phyloP scores from a whole-genome alignment of 495 filamentous ascomycete genomes.

The Echria macrotheca region DNA sequence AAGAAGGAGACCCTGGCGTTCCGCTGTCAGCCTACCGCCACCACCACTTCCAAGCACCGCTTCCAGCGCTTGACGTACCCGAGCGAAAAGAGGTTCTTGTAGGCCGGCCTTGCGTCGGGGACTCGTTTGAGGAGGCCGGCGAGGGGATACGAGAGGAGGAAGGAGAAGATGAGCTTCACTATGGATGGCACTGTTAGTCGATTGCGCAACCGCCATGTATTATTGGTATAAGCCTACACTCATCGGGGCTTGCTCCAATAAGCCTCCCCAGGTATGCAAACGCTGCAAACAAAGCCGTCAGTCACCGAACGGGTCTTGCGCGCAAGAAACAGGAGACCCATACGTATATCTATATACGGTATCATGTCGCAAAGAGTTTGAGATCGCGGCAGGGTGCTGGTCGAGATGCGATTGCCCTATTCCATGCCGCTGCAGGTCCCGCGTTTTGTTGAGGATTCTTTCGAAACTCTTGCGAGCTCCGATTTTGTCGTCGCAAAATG shows the following conservation, averaged over 20 bases:
- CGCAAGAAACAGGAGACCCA: slow-evolving; percentile 23
- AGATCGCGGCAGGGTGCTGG: too few species aligned
- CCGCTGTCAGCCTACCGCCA: background rate
- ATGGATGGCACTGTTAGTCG: background rate
- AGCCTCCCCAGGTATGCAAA: slow-evolving; percentile 59
- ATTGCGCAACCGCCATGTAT: background rate
- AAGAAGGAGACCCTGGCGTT: slow-evolving; percentile 60
- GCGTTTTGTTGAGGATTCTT: background rate
- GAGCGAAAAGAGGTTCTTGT: slow-evolving; percentile 88
- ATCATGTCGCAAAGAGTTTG: slow-evolving; percentile 53
- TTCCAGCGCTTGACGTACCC: too few species aligned
- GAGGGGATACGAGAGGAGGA: slow-evolving; percentile 89
- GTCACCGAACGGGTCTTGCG: slow-evolving; percentile 19
- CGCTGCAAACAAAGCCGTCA: slow-evolving; percentile 48
- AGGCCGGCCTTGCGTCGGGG: slow-evolving; percentile 74
- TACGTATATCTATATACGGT: slow-evolving; percentile 79
- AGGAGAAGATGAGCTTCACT: slow-evolving; percentile 93
- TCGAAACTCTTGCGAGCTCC: background rate
- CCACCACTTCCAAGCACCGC: too few species aligned
- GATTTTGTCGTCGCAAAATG: too few species aligned
- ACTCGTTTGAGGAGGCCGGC: slow-evolving; percentile 85
- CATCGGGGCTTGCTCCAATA: slow-evolving; percentile 78
- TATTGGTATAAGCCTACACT: too few species aligned
- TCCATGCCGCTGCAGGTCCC: background rate
- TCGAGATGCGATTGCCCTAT: too few species aligned